Conservation (phyloP, 2,329 filamentous ascomycete species). For the Aureobasidium mangrovei region DNA sequence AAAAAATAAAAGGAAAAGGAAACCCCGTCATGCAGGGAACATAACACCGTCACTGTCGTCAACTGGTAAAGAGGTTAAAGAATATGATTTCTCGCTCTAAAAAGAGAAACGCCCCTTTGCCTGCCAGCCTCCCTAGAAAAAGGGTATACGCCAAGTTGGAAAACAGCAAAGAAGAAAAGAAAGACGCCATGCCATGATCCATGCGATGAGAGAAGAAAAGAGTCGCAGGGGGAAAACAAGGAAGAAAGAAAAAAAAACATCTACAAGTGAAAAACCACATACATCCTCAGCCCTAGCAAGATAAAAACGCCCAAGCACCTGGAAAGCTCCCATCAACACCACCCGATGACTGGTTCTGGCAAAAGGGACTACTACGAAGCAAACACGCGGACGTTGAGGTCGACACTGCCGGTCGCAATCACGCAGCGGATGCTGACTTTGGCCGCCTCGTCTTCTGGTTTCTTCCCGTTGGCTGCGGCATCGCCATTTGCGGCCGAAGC, state of each 20-base stretch:
- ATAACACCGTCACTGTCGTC: too few relatives aligned
- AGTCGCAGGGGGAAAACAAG: neutral
- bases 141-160: too few relatives aligned
- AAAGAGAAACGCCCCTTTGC: too few relatives aligned
- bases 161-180: neutral
- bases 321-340: neutral
- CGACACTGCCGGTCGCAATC: conserved; percentile 79
- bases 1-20: too few relatives aligned
- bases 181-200: neutral
- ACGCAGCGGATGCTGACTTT: conserved; percentile 67
- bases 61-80: too few relatives aligned
- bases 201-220: neutral
- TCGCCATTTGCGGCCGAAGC: conserved; percentile 31
- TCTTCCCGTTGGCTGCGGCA: conserved; percentile 1
- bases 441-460: conserved; percentile 36
- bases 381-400: conserved; percentile 71
- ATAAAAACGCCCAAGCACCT: neutral
- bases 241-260: neutral
- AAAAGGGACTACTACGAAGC: conserved; percentile 39
- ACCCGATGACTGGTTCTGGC: neutral
- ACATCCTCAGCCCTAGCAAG: neutral
- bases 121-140: too few relatives aligned
- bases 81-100: too few relatives aligned
- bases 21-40: too few relatives aligned
- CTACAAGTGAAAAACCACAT: neutral